Base-by-base conservation (phyloP, 768 basidiomycete species). In the Podaxis pistillaris region DNA sequence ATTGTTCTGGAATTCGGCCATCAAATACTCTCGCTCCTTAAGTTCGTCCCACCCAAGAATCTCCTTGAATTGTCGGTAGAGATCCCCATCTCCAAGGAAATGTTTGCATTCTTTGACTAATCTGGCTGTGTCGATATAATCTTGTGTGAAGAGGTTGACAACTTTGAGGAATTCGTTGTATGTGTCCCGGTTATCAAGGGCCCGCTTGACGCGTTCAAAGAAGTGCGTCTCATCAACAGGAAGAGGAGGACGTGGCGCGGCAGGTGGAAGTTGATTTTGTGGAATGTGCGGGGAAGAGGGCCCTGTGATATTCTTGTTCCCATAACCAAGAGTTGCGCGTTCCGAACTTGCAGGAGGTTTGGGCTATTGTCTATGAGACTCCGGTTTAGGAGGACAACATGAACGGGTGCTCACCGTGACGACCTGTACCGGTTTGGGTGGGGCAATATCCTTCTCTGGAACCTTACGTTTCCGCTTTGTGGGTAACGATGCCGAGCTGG, bases 141-240 rank as follows among this genome's bases (percentile, higher is more conserved):
- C 93, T 71, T 96, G 94, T 1, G 93, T 91, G 70, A 95, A 99
- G 1, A 99, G 82, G 73, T 98, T 98, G 67, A 98, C 84, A 50
- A 98, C 79, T 71, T 95, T 97, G 64, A 99, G 78, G 75, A 99
- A 98, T 74, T 98, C 97, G 72, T 95, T 93, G 75, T 91, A 93
- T 1, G 87, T 85, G 53, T 93, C 90, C 12, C 88, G 81, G 65
- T 83, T 87, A 60, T 89, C 87, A 49, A 94, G 76, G 1, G 83
- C 79, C 15, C 84, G 85, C 68, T 87, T 89, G 54, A 98, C 94
- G 28, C 90, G 90, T 63, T 97, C 95, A 72, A 99, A 99, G 76
- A 98, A 98, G 59, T 88, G 88, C 2, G 84, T 80, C 56, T 94
- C 76, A 63, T 82, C 79, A 47, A 74, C 74, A 9, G 71, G 67